These are phyloP conservation scores for Lathyrus tuberosus DNA, from an alignment of 306 rosid species.

Conservation along the genomic window DNA sequence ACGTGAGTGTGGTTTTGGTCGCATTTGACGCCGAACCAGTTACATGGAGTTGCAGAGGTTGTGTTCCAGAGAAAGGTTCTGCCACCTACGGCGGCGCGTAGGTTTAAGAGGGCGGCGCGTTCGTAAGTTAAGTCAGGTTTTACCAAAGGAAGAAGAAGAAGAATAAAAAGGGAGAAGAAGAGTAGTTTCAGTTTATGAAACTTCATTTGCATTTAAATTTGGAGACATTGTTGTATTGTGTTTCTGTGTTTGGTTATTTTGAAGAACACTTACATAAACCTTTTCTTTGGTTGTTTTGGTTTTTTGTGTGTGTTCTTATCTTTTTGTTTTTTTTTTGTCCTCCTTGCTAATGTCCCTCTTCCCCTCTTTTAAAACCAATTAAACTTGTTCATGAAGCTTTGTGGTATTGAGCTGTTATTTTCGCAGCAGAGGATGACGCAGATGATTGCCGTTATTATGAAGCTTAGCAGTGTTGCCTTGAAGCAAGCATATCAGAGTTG, in stretches of 20 bases:
- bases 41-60: constrained; percentile 42
- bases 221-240: neutral
- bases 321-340: too few species aligned
- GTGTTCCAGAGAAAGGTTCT: constrained; percentile 50
- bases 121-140: constrained; percentile 51
- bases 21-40: constrained; percentile 61
- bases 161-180: constrained; percentile 19
- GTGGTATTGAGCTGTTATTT: too few species aligned
- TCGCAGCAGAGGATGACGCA: too few species aligned
- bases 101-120: constrained; percentile 53
- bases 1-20: constrained; percentile 40
- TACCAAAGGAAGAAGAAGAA: constrained; percentile 15
- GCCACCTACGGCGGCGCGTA: constrained; percentile 55
- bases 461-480: too few species aligned
- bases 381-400: too few species aligned
- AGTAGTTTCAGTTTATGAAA: neutral
- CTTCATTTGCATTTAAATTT: neutral
- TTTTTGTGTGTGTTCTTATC: neutral
- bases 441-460: too few species aligned
- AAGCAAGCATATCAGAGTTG: too few species aligned
- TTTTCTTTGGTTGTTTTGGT: neutral
- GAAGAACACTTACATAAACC: neutral
- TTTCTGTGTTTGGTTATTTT: neutral
- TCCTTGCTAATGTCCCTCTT: too few species aligned
- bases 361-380: too few species aligned